Percentiles rank a stretch among this genome's conserved stretches.
These are phyloP conservation scores for Haemoproteus tartakovskyi DNA, from an alignment of 169 alveolate genomes.

Conservation along the genomic window DNA sequence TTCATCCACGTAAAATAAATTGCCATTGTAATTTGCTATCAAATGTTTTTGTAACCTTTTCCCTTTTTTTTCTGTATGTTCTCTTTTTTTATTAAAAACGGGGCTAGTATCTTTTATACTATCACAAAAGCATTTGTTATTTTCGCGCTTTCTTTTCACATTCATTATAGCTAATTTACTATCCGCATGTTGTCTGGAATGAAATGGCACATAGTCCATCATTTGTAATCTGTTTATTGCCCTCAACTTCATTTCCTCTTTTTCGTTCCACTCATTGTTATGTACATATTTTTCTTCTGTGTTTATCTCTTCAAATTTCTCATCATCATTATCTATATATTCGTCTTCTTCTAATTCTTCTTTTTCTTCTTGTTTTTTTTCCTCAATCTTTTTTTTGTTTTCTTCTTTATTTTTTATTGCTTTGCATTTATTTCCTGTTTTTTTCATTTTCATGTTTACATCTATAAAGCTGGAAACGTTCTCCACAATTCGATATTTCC, in stretches of 20 bases:
- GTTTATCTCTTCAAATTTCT: background rate
- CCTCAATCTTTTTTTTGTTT: too few relatives aligned
- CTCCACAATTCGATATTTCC: constrained; percentile 50
- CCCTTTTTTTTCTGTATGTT: constrained; percentile 16
- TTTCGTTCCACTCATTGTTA: background rate
- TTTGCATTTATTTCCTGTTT: background rate
- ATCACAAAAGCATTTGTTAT: constrained; percentile 9
- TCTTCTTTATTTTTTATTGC: constrained; percentile 2
- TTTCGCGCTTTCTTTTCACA: background rate
- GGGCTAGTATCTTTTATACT: too few relatives aligned
- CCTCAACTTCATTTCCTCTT: constrained; percentile 27
- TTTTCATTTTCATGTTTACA: constrained; percentile 3
- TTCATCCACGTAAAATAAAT: constrained; percentile 75
- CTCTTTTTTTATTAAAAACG: too few relatives aligned
- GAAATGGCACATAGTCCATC: background rate
- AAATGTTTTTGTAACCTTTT: constrained; percentile 16
- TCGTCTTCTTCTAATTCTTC: too few relatives aligned
- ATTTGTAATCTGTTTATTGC: constrained; percentile 14
- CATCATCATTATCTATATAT: too few relatives aligned
- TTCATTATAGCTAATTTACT: background rate
- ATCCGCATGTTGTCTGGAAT: background rate
- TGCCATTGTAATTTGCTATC: constrained; percentile 64
- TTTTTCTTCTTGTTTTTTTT: too few relatives aligned
- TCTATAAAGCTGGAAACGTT: constrained; percentile 10
- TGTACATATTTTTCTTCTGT: too few relatives aligned